Base-by-base conservation (phyloP, 2,329 filamentous ascomycete species). In the Dothistroma pini region DNA sequence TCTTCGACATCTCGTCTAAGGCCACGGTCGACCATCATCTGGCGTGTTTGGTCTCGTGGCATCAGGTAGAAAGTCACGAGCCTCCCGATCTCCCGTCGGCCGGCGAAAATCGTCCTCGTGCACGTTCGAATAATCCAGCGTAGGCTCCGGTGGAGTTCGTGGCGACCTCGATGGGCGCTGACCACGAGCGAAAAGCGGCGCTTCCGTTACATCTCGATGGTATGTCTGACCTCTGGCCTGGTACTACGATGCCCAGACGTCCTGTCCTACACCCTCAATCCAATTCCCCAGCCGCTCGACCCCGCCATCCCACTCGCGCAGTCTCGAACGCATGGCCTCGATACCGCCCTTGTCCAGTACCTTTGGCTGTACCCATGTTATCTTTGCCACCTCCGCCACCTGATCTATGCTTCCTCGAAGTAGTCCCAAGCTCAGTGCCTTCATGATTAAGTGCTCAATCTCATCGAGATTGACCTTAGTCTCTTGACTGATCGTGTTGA, bases 331-430 rank as follows among this genome's bases (percentile, higher is more conserved):
- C 93, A 99, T 97, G 72, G 88, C 90, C 71, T 89, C 90, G 70
- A 99, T 96, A 81, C 97, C 95, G 77, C 86, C 87, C 86, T 93
- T 91, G 76, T 97, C 95, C 68, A 99, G 80, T 34, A 99, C 93
- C 84, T 97, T 97, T 22, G 95, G 95, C 80, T 99, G 95, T 61
- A 99, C 95, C 95, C 95, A 99, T 72, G 93, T 93, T 78, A 99
- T 97, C 74, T 93, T 87, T 49, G 95, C 95, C 68, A 97, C 87
- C 77, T 93, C 89, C 53, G 91, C 91, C 34, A 99, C 95, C 79
- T 99, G 93, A 76, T 99, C 95, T 71, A 99, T 97, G 59, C 90
- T 95, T 51, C 95, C 95, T 68, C 89, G 86, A 68, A 99, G 80
- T 69, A 99, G 81, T 0, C 95, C 95, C 69, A 99, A 78, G 73